Conservation (phyloP, 495 filamentous ascomycete species). For the Penicillium ucsense region DNA sequence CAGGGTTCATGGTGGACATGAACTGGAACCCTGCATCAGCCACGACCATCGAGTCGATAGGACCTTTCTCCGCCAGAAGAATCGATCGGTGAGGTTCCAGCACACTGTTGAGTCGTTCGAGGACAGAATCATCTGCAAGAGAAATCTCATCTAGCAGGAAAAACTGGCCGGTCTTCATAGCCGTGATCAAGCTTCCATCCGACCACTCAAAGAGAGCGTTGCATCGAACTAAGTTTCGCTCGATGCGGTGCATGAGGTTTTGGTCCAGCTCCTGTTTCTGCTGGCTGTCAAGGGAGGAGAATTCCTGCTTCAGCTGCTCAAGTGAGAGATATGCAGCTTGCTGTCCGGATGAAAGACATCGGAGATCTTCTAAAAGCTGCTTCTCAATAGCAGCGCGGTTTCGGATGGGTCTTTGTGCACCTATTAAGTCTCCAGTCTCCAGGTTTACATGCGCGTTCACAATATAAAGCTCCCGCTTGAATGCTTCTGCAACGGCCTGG, state of each 20-base stretch:
- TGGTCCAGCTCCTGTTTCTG: constrained; percentile 33
- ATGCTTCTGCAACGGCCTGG: constrained; percentile 77
- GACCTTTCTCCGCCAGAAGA: constrained; percentile 87
- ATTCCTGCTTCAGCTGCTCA: constrained; percentile 40
- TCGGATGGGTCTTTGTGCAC: constrained; percentile 83
- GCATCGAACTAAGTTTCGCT: constrained; percentile 47
- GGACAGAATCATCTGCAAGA: constrained; percentile 91
- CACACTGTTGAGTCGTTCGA: constrained; percentile 96
- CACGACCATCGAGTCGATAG: constrained; percentile 64
- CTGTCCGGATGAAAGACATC: constrained; percentile 27
- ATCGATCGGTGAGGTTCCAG: constrained; percentile 80
- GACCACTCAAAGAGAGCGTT: constrained; percentile 94
- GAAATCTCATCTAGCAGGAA: constrained; percentile 98
- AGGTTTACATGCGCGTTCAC: constrained; percentile 97
- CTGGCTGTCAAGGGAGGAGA: constrained; percentile 27
- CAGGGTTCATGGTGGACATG: constrained; percentile 97
- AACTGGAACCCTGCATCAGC: constrained; percentile 87
- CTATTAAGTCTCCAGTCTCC: constrained; percentile 94
- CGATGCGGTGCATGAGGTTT: constrained; percentile 46
- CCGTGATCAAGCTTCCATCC: constrained; percentile 87
- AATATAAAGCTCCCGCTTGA: constrained; percentile 65
- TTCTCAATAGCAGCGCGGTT: constrained; percentile 65
- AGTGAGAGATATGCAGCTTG: constrained; percentile 21
- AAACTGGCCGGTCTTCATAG: constrained; percentile 81
- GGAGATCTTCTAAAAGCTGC: constrained; percentile 54